Base-by-base conservation (phyloP, 192 early-diverging fungal species). In the Backusella australiensis region DNA sequence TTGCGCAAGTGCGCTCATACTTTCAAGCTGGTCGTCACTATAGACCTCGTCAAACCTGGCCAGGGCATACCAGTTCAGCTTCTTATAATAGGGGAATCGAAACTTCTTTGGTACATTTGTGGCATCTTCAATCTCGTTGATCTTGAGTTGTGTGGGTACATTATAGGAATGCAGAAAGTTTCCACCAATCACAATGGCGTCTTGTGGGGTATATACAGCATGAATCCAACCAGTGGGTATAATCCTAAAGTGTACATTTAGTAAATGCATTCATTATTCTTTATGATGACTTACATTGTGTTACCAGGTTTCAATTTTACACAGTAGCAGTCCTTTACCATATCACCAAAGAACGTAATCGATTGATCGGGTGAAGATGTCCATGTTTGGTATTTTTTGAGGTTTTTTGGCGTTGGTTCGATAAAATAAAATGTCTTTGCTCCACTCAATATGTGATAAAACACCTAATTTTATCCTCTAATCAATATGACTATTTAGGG, bases 161-260 rank as follows among this genome's bases (percentile, higher is more conserved):
- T 93, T 91, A 35, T 94, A 83, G 21, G 93, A 89, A 72, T 96
- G 94, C 53, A 98, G 86, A 80, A 96, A 98, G 80, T 97, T 98
- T 66, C 97, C 97, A 19, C 97, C 96, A 75, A 98, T 96, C 0
- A 97, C 95, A 7, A 98, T 82, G 0, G 94, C 90, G 67, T 97
- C 94, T 23, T 85, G 83, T 7, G 95, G 93, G 4, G 96, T 98
- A 78, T 92, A 94, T 7, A 97, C 96, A 0, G 97, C 93, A 79
- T 98, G 97, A 75, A 98, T 97, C 96, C 97, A 98, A 38, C 97
- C 97, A 7, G 95, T 91, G 21, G 97, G 97, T 67, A 98, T 96
- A 53, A 97, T 82, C 91, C 94, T 93, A 7, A 26, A 1, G 6
- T 39, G 0, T 4, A 53, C 19, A 29, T 4, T 9, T n/a, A 26